phyloP scores from a whole-genome alignment of 441 rosid species.

The Rhodomyrtus psidioides region DNA sequence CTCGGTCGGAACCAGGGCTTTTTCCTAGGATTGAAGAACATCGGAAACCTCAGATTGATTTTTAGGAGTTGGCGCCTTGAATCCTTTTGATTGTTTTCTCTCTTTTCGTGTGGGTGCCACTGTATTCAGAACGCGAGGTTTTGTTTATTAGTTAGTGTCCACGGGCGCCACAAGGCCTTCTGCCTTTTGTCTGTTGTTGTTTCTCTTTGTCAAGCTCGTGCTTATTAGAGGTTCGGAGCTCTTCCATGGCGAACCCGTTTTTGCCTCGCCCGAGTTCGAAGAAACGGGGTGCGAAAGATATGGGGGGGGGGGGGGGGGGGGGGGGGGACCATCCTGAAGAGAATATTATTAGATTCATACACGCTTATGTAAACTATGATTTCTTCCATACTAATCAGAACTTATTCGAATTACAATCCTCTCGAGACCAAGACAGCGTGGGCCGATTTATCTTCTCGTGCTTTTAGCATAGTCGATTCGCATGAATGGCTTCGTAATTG shows the following conservation, averaged over 20 bases:
- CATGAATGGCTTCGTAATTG: neutral
- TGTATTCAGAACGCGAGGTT: neutral
- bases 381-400: neutral
- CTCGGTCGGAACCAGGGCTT: neutral
- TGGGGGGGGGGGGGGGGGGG: neutral
- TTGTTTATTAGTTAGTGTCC: too few species aligned
- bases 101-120: neutral
- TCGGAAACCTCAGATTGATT: neutral
- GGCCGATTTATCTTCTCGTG: neutral
- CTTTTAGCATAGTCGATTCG: neutral
- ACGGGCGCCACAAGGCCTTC: neutral
- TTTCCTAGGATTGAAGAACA: neutral
- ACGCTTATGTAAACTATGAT: neutral
- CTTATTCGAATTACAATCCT: neutral
- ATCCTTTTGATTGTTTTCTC: neutral
- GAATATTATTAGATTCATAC: neutral
- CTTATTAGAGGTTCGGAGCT: neutral
- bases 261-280: neutral
- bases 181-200: neutral
- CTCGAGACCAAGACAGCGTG: neutral
- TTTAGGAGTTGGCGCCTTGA: neutral
- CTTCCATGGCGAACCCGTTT: neutral
- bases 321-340: neutral
- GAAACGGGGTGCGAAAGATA: too few species aligned
- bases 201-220: neutral